Conservation (phyloP, 306 rosid genomes). For the Cicer bijugum region DNA sequence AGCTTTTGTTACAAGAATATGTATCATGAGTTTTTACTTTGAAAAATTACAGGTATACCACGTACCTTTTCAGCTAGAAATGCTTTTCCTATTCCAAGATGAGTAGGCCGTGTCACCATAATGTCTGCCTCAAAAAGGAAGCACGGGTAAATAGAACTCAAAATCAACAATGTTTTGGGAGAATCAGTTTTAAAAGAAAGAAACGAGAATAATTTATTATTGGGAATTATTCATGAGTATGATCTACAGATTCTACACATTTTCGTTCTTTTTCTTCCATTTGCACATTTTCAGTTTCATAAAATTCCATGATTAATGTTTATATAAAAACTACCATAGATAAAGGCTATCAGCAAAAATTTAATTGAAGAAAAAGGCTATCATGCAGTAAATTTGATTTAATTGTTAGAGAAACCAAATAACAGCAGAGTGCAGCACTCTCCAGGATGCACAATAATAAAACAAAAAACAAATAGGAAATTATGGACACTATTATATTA, state of each 20-base stretch:
- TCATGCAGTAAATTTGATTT: conserved; percentile 8
- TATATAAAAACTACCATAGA: neutral
- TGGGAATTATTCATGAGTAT: conserved; percentile 4
- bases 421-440: neutral
- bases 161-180: conserved; percentile 19
- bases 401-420: neutral
- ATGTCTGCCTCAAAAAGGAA: conserved; percentile 51
- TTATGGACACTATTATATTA: conserved; percentile 45
- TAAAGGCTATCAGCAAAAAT: neutral
- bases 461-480: conserved; percentile 26
- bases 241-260: neutral
- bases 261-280: conserved; percentile 10
- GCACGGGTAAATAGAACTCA: conserved; percentile 21
- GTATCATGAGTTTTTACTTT: conserved; percentile 4
- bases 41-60: conserved; percentile 19
- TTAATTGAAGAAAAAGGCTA: neutral
- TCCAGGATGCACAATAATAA: conserved; percentile 33
- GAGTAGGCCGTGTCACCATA: conserved; percentile 52
- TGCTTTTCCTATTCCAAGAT: conserved; percentile 62
- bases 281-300: conserved; percentile 4
- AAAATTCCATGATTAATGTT: conserved; percentile 28
- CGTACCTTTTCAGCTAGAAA: conserved; percentile 48
- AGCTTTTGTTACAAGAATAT: conserved; percentile 9
- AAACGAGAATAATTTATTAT: conserved; percentile 24
- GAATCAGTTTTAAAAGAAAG: conserved; percentile 32